Conservation (phyloP, 2,329 filamentous ascomycete species). For the Dothideomycetes sp. region DNA sequence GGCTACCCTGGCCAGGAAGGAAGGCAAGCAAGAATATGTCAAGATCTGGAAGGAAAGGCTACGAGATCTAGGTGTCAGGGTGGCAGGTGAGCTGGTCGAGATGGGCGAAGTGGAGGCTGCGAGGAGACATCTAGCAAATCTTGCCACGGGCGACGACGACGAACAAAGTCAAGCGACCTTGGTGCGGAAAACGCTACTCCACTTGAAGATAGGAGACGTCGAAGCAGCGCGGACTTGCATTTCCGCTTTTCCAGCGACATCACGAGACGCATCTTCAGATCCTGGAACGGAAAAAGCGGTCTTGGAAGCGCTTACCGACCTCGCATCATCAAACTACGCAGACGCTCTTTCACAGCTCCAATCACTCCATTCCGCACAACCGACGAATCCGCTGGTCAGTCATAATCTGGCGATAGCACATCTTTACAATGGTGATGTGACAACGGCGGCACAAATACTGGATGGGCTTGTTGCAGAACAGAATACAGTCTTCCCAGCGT, state of each 20-base stretch:
- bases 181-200: slow-evolving; percentile 52
- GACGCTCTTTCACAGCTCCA: slow-evolving; percentile 56
- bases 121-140: slow-evolving; percentile 56
- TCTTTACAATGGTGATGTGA: slow-evolving; percentile 69
- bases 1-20: slow-evolving; percentile 26
- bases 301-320: slow-evolving; percentile 60
- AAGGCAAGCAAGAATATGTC: slow-evolving; percentile 48
- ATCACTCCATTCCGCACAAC: slow-evolving; percentile 37
- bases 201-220: slow-evolving; percentile 70
- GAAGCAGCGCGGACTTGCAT: slow-evolving; percentile 32
- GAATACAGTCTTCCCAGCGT: slow-evolving; percentile 52
- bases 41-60: slow-evolving; percentile 64
- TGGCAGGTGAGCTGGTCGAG: slow-evolving; percentile 61
- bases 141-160: slow-evolving; percentile 39
- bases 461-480: slow-evolving; percentile 47
- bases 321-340: slow-evolving; percentile 67
- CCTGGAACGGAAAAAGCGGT: background rate
- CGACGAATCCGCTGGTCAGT: slow-evolving; percentile 57
- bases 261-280: background rate
- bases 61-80: slow-evolving; percentile 60
- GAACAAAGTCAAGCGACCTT: slow-evolving; percentile 26
- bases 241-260: background rate
- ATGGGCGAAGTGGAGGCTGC: slow-evolving; percentile 85
- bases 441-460: slow-evolving; percentile 59
- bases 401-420: slow-evolving; percentile 80